Conservation (phyloP, 1,284 basidiomycete genomes). For the Termitomyces sp. region DNA sequence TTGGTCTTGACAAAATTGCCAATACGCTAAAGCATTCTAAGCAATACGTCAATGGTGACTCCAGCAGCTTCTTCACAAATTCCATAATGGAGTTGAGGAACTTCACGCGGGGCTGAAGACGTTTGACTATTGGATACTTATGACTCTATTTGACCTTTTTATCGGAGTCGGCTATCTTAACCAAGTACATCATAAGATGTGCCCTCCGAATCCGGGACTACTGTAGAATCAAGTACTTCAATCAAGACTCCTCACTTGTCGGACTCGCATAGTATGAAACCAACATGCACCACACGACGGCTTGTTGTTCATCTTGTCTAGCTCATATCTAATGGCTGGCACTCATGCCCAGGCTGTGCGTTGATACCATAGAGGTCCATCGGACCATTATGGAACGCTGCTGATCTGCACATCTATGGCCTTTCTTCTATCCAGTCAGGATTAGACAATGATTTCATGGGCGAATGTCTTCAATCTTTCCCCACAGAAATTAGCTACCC, state of each 20-base stretch:
- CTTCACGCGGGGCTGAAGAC: no score
- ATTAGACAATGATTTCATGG: neutral
- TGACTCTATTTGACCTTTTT: no score
- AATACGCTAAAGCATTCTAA: no score
- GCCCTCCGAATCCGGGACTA: neutral
- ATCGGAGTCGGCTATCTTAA: no score
- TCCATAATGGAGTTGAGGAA: no score
- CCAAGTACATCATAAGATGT: neutral
- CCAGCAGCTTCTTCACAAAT: no score
- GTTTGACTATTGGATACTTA: no score
- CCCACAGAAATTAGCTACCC: neutral
- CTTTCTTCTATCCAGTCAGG: neutral
- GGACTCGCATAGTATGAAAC: neutral
- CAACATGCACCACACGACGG: neutral
- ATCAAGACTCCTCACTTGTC: conserved; percentile 1
- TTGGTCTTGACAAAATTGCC: neutral
- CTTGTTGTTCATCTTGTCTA: neutral
- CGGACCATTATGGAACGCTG: neutral
- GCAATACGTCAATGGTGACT: no score
- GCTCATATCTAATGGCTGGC: neutral
- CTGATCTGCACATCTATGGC: neutral
- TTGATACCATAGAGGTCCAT: neutral
- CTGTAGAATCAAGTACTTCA: conserved; percentile 26
- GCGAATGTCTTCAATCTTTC: neutral
- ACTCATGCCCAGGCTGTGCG: neutral